phyloP scores from a whole-genome alignment of 768 basidiomycete genomes.

The Lentinula boryana region DNA sequence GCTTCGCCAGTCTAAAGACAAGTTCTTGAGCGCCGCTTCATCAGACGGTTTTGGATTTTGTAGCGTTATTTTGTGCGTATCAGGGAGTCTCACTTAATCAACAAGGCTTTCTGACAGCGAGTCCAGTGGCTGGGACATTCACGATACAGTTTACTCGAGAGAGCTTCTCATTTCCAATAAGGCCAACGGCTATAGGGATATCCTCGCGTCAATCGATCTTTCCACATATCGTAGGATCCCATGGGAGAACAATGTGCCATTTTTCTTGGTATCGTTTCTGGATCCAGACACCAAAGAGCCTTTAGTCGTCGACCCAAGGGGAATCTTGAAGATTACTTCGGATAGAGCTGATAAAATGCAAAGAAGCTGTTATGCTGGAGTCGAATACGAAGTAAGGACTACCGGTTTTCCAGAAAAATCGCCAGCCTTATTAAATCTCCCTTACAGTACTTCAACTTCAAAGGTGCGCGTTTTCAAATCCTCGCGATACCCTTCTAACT shows the following conservation, averaged over 20 bases:
- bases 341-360: constrained; percentile 42
- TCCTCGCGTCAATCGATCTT: constrained; percentile 83
- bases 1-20: constrained; percentile 71
- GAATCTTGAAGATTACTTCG: constrained; percentile 59
- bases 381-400: constrained; percentile 81
- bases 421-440: constrained; percentile 5
- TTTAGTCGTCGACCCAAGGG: constrained; percentile 79
- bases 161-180: constrained; percentile 91
- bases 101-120: neutral
- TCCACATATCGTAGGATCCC: constrained; percentile 84
- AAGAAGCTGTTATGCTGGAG: constrained; percentile 72
- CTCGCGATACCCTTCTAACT: neutral
- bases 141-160: constrained; percentile 76
- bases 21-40: constrained; percentile 78
- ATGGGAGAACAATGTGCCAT: constrained; percentile 88
- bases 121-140: constrained; percentile 84
- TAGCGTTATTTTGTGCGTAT: constrained; percentile 82
- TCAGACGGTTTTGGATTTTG: constrained; percentile 90
- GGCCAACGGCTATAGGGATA: constrained; percentile 87
- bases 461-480: constrained; percentile 41
- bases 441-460: constrained; percentile 80
- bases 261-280: constrained; percentile 88
- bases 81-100: neutral
- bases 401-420: neutral
- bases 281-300: constrained; percentile 82